Evolutionary conservation across 441 rosid species (phyloP).

Genomic region (Populus hybrid): DNA sequence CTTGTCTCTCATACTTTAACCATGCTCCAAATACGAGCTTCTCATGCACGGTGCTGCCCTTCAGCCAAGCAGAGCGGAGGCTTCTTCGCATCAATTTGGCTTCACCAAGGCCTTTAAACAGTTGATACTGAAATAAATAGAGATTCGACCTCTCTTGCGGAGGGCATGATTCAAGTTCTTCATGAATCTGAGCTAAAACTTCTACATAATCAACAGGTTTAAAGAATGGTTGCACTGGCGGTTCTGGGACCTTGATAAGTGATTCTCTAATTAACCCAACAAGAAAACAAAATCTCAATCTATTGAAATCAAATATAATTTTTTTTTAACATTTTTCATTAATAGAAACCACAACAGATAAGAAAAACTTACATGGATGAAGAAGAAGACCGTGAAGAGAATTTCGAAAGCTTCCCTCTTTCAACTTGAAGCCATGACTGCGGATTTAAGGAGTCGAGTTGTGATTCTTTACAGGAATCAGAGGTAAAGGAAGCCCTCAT

Average conservation of each 20-base stretch:
- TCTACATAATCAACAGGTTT: constrained; percentile 92
- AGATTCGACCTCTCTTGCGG: constrained; percentile 63
- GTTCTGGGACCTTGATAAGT: constrained; percentile 89
- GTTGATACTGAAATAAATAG: constrained; percentile 77
- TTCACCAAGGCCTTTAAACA: constrained; percentile 93
- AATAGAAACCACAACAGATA: constrained; percentile 7
- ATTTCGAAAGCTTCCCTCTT: constrained; percentile 76
- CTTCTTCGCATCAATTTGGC: constrained; percentile 79
- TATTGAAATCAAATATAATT: constrained; percentile 4
- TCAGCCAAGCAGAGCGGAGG: constrained; percentile 90
- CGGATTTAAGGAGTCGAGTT: constrained; percentile 76
- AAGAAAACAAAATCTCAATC: constrained; percentile 25
- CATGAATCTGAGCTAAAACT: constrained; percentile 94
- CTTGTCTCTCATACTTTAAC: constrained; percentile 85
- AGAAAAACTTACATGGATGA: constrained; percentile 71
- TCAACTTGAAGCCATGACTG: constrained; percentile 99
- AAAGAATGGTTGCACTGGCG: constrained; percentile 67
- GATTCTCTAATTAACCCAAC: constrained; percentile 62
- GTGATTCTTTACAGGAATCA: constrained; percentile 84
- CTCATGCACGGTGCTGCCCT: constrained; percentile 73
- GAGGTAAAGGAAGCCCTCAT: constrained; percentile 86
- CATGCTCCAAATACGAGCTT: constrained; percentile 90
- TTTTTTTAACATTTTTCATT: not conserved
- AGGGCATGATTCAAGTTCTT: constrained; percentile 78
- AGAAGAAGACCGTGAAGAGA: constrained; percentile 45